Conservation (phyloP, 2,329 filamentous ascomycete species). For the Apiospora marii region DNA sequence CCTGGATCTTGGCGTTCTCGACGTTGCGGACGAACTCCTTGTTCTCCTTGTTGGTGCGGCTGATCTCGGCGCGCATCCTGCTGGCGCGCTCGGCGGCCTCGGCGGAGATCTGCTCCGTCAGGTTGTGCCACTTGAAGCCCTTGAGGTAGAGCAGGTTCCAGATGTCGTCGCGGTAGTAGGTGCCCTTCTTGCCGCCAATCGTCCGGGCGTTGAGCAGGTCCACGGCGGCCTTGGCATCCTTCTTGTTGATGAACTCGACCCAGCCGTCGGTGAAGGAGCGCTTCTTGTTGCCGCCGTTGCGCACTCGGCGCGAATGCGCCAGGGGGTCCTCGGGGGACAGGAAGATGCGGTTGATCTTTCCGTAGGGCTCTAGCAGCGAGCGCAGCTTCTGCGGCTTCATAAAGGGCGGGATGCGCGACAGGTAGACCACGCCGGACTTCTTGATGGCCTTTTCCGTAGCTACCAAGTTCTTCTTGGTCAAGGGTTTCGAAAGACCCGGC, state of each 20-base stretch:
- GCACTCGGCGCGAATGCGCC: constrained; percentile 71
- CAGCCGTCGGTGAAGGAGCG: constrained; percentile 84
- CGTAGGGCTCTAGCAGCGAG: constrained; percentile 77
- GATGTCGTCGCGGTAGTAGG: constrained; percentile 84
- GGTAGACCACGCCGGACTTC: constrained; percentile 82
- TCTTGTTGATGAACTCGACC: constrained; percentile 82
- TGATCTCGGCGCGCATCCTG: constrained; percentile 80
- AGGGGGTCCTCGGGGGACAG: constrained; percentile 77
- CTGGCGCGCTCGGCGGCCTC: constrained; percentile 83
- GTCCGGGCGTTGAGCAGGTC: constrained; percentile 79
- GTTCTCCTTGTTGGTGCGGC: constrained; percentile 79
- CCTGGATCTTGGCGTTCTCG: constrained; percentile 80
- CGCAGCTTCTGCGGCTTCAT: constrained; percentile 85
- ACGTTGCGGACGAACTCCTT: constrained; percentile 82
- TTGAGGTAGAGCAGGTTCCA: constrained; percentile 85
- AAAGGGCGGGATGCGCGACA: constrained; percentile 85
- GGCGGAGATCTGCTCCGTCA: constrained; percentile 79
- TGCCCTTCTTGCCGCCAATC: constrained; percentile 84
- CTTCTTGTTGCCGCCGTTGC: constrained; percentile 83
- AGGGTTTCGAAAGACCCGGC: constrained; percentile 59
- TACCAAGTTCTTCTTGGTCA: constrained; percentile 74
- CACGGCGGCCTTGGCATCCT: constrained; percentile 78
- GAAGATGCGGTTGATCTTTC: constrained; percentile 70
- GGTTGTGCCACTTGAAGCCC: constrained; percentile 82
- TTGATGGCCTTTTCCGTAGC: constrained; percentile 69